phyloP scores from a whole-genome alignment of 2,329 filamentous ascomycete genomes.

The Arthrinium phaeospermum region DNA sequence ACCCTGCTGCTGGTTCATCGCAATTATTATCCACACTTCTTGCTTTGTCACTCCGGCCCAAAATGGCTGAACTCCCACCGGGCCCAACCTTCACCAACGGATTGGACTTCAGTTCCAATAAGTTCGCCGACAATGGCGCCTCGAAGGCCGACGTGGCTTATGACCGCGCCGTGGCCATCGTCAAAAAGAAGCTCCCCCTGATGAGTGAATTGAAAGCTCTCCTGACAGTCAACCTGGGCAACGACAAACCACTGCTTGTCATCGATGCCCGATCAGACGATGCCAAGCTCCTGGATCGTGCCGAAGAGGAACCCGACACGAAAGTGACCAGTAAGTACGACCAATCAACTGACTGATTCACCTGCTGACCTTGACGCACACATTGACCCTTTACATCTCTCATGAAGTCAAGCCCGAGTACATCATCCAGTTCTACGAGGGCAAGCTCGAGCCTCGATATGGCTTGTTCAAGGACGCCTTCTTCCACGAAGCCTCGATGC shows the following conservation, averaged over 20 bases:
- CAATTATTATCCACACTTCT: background rate
- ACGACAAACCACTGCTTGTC: background rate
- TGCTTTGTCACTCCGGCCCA: background rate
- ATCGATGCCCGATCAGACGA: background rate
- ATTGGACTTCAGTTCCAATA: background rate
- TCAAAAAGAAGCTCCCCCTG: background rate
- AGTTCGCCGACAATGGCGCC: background rate
- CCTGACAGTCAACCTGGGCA: background rate
- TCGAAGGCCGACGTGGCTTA: background rate
- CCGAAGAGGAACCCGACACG: background rate
- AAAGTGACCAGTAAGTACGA: background rate
- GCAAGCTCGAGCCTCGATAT: constrained; percentile 33
- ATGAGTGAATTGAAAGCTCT: background rate
- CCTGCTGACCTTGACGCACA: background rate
- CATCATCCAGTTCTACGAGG: constrained; percentile 29
- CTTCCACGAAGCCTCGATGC: constrained; percentile 31
- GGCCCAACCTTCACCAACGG: background rate
- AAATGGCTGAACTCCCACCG: background rate
- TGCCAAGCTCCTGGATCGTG: background rate
- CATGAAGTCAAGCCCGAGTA: constrained; percentile 19
- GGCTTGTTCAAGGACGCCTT: constrained; percentile 35
- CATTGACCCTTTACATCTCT: background rate
- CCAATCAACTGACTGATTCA: background rate
- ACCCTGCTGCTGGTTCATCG: background rate
- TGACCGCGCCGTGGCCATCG: background rate